phyloP scores from a whole-genome alignment of 257 asterid genomes.

The Solanum habrochaites region DNA sequence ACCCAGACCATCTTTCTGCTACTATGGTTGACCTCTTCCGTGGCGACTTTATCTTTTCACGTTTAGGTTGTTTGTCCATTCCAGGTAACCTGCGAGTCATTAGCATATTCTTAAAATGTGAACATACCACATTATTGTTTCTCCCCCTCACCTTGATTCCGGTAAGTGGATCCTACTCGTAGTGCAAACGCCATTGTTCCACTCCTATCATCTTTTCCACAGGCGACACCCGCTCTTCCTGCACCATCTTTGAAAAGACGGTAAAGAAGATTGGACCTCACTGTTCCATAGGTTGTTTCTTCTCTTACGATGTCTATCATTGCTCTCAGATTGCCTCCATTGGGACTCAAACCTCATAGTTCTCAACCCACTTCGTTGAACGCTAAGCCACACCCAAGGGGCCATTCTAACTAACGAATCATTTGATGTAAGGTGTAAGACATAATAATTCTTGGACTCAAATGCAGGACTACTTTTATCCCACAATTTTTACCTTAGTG shows the following conservation, averaged over 20 bases:
- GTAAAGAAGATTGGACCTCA: neutral
- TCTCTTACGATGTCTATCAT: neutral
- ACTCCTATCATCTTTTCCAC: neutral
- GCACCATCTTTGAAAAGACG: neutral
- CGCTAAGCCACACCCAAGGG: neutral
- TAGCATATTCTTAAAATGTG: neutral
- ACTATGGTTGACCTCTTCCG: neutral
- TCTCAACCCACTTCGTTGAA: neutral
- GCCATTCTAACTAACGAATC: neutral
- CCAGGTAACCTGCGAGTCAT: neutral
- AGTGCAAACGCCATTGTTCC: neutral
- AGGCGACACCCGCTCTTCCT: neutral
- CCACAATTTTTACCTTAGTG: too few species aligned
- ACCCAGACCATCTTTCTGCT: neutral
- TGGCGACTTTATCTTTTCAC: neutral
- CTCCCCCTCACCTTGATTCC: neutral
- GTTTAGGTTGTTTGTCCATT: neutral
- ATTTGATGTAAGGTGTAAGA: too few species aligned
- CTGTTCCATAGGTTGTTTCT: neutral
- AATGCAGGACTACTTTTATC: too few species aligned
- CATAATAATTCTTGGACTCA: too few species aligned
- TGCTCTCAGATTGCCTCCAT: neutral
- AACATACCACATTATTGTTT: neutral
- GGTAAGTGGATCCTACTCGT: neutral
- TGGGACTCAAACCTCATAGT: neutral